Conservation (phyloP, 2,329 filamentous ascomycete genomes). For the Penicillium brevicompactum region DNA sequence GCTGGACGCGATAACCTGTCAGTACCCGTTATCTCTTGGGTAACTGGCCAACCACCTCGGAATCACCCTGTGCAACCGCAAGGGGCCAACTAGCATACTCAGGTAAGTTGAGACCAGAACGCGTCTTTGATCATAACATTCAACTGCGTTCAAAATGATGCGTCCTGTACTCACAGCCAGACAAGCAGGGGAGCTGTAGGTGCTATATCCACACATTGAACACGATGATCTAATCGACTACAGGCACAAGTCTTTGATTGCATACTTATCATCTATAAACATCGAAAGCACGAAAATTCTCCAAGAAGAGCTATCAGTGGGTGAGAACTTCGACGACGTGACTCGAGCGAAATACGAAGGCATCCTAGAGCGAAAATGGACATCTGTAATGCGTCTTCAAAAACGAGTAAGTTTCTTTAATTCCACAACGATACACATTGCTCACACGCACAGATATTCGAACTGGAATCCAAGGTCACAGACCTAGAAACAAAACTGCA, state of each 20-base stretch:
- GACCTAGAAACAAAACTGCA: constrained; percentile 48
- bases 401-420: constrained; percentile 66
- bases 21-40: background rate
- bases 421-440: background rate
- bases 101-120: background rate
- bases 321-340: constrained; percentile 68
- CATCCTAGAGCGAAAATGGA: constrained; percentile 96
- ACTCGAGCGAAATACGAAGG: constrained; percentile 92
- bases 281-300: constrained; percentile 71
- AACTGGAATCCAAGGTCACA: constrained; percentile 72
- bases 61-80: background rate
- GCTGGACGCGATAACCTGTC: background rate
- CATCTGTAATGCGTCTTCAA: constrained; percentile 87
- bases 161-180: background rate
- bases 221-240: background rate
- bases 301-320: constrained; percentile 72
- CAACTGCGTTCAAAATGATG: background rate
- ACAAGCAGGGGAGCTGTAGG: constrained; percentile 16
- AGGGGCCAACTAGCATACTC: background rate
- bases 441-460: background rate
- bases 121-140: background rate
- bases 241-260: constrained; percentile 91
- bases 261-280: constrained; percentile 75
- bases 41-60: background rate
- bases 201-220: constrained; percentile 3